phyloP scores from a whole-genome alignment of 768 basidiomycete genomes.

The Suillus discolor region DNA sequence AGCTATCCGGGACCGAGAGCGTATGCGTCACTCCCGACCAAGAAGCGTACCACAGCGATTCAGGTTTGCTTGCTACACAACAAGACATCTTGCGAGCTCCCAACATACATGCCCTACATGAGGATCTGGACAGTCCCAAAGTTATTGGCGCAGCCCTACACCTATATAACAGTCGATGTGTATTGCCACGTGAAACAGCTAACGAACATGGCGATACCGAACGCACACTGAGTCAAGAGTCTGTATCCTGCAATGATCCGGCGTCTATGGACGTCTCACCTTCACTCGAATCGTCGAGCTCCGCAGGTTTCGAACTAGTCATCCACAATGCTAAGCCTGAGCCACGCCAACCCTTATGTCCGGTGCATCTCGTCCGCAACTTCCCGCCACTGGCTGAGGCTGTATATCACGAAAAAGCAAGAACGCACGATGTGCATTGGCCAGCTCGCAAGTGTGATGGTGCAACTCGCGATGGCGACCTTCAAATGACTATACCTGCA shows the following conservation, averaged over 20 bases:
- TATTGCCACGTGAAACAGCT: background rate
- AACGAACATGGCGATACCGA: background rate
- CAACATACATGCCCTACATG: background rate
- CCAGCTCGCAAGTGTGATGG: background rate
- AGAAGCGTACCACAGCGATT: background rate
- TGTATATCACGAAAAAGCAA: background rate
- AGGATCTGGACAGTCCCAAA: background rate
- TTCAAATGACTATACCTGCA: background rate
- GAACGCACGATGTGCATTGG: background rate
- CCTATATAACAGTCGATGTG: background rate
- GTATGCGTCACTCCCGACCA: background rate
- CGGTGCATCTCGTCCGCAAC: background rate
- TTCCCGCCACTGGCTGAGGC: background rate
- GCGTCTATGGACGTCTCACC: background rate
- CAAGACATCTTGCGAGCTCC: background rate
- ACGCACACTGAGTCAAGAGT: background rate
- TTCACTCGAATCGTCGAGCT: background rate
- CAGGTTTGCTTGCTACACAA: background rate
- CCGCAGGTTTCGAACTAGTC: background rate
- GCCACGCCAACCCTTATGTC: background rate
- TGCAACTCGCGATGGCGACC: background rate
- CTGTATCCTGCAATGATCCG: background rate
- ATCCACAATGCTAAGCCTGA: background rate
- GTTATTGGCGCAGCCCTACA: no score
- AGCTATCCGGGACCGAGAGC: background rate